Evolutionary conservation across 208 protist genomes (phyloP).

Genomic region (Willaertia magna): DNA sequence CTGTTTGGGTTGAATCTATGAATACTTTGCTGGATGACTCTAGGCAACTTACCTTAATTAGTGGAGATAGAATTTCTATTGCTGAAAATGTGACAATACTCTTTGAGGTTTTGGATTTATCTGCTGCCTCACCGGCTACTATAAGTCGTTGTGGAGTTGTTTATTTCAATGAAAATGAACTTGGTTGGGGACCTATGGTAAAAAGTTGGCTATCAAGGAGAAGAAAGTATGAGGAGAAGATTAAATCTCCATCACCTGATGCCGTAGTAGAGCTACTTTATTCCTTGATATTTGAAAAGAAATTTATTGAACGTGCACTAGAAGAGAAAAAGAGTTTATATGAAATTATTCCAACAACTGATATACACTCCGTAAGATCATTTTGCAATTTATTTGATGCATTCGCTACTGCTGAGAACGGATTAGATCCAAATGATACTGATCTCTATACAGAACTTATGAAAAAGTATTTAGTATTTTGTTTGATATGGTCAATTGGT

Average conservation of each 20-base stretch:
- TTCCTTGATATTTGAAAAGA: not conserved
- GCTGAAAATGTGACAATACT: conserved; percentile 84
- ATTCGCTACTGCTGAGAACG: conserved; percentile 59
- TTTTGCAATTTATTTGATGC: conserved; percentile 87
- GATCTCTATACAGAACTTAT: conserved; percentile 75
- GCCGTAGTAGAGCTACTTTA: conserved; percentile 37
- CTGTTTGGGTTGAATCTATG: conserved; percentile 97
- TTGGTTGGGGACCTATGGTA: conserved; percentile 84
- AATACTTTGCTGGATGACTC: conserved; percentile 99
- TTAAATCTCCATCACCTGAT: conserved; percentile 73
- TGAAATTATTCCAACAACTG: conserved; percentile 70
- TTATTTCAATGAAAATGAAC: conserved; percentile 81
- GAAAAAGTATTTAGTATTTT: conserved; percentile 85
- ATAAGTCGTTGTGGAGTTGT: conserved; percentile 96
- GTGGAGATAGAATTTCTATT: conserved; percentile 90
- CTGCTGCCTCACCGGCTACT: conserved; percentile 92
- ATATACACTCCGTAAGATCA: conserved; percentile 67
- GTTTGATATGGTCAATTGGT: conserved; percentile 83
- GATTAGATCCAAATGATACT: conserved; percentile 30
- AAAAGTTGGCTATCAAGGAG: conserved; percentile 75
- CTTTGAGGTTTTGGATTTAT: conserved; percentile 96
- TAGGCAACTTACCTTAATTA: conserved; percentile 96
- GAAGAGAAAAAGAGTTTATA: conserved; percentile 42
- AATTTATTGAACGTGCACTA: not conserved
- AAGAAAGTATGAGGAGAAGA: conserved; percentile 58